phyloP scores from a whole-genome alignment of 2,329 filamentous ascomycete species.

The Colletotrichum siamense region DNA sequence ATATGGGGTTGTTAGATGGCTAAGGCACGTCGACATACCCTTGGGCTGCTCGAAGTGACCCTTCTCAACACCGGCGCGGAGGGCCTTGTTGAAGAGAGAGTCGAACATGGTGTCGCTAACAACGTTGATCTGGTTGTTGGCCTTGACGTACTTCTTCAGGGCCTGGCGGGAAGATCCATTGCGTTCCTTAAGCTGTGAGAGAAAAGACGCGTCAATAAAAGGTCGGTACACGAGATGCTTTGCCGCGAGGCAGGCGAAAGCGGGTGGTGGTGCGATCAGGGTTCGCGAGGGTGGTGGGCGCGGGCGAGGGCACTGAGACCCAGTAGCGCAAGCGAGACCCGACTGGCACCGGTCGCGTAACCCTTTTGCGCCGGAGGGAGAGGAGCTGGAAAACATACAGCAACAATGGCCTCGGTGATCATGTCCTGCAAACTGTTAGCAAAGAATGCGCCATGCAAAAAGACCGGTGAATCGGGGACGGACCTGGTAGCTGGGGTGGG shows the following conservation, averaged over 20 bases:
- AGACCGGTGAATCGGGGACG: slow-evolving; percentile 29
- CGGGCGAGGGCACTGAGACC: background rate
- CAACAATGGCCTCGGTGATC: slow-evolving; percentile 67
- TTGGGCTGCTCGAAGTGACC: slow-evolving; percentile 89
- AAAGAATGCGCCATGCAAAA: slow-evolving; percentile 23
- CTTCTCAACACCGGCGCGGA: slow-evolving; percentile 83
- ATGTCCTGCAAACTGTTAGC: slow-evolving; percentile 58
- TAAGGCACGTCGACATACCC: slow-evolving; percentile 61
- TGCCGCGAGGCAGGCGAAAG: slow-evolving; percentile 1
- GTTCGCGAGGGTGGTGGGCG: background rate
- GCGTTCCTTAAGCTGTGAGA: slow-evolving; percentile 63
- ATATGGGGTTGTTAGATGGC: background rate
- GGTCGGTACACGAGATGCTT: slow-evolving; percentile 17
- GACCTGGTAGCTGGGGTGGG: slow-evolving; percentile 66
- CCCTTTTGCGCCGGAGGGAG: slow-evolving; percentile 41
- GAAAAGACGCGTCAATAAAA: slow-evolving; percentile 44
- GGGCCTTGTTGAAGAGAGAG: slow-evolving; percentile 84
- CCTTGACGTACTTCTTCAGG: slow-evolving; percentile 61
- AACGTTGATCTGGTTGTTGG: slow-evolving; percentile 42
- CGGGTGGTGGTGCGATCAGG: slow-evolving; percentile 20
- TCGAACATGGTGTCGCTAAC: slow-evolving; percentile 63
- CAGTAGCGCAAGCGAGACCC: background rate
- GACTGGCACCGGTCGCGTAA: slow-evolving; percentile 8
- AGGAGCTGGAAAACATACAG: slow-evolving; percentile 53
- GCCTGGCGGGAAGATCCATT: slow-evolving; percentile 67